Conservation (phyloP, 2,329 filamentous ascomycete species). For the Paecilomyces fulvus region DNA sequence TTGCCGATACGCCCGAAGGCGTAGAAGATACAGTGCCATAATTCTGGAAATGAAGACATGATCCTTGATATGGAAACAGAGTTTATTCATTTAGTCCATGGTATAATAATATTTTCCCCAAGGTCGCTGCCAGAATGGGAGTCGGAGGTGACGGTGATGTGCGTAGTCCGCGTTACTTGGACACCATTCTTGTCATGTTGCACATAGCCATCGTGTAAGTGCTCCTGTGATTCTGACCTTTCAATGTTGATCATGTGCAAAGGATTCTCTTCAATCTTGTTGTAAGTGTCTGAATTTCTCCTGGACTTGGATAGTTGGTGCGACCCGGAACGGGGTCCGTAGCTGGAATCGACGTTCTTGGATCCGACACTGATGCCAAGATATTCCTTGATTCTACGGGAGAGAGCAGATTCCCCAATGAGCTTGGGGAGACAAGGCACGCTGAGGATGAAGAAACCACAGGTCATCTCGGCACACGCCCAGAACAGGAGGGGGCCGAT, state of each 20-base stretch:
- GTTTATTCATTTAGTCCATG: background rate
- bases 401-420: constrained; percentile 15
- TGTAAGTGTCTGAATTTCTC: background rate
- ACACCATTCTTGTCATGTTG: background rate
- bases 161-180: background rate
- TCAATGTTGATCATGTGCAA: background rate
- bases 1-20: no score
- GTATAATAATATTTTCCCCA: background rate
- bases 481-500: constrained; percentile 37
- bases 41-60: no score
- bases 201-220: background rate
- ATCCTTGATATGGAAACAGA: no score
- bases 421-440: constrained; percentile 34
- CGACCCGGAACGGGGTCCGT: background rate
- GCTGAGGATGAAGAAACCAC: constrained; percentile 37
- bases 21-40: no score
- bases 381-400: background rate
- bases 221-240: background rate
- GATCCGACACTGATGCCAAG: background rate
- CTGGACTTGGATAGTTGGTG: background rate
- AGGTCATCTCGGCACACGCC: constrained; percentile 39
- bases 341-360: background rate
- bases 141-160: background rate
- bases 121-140: background rate
- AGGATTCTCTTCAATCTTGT: background rate